phyloP scores from a whole-genome alignment of 2,329 filamentous ascomycete species.

The Pyrenophora teres region DNA sequence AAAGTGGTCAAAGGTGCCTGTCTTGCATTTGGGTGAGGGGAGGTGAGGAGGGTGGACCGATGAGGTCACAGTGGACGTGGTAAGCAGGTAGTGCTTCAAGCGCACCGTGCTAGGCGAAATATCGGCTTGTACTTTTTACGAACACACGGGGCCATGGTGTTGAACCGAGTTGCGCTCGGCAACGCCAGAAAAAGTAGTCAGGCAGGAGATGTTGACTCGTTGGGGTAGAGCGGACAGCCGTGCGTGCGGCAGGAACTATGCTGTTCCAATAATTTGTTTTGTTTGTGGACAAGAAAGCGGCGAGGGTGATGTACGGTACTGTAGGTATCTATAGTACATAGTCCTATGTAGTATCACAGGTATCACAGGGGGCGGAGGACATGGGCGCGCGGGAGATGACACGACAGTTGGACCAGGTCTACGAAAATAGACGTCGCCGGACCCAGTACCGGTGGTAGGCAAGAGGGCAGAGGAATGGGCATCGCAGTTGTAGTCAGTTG shows the following conservation, averaged over 20 bases:
- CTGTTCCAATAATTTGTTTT: too few species aligned
- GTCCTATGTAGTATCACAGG: background rate
- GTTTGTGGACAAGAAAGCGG: too few species aligned
- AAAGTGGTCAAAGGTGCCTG: background rate
- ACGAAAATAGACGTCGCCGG: constrained; percentile 10
- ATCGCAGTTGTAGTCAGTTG: too few species aligned
- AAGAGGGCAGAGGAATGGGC: background rate
- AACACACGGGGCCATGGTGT: too few species aligned
- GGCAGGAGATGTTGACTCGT: background rate
- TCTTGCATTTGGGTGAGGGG: background rate
- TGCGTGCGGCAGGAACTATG: too few species aligned
- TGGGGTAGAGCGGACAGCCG: too few species aligned
- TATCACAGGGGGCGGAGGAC: constrained; percentile 7
- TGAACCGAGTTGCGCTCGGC: too few species aligned
- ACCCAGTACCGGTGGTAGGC: background rate
- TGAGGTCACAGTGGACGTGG: background rate
- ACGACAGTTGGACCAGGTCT: constrained; percentile 12
- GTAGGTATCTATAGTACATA: too few species aligned
- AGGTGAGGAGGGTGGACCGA: background rate
- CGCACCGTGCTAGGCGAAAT: too few species aligned
- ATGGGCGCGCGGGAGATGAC: constrained; percentile 17
- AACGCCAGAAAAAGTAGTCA: background rate
- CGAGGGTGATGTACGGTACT: too few species aligned
- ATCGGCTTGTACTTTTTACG: too few species aligned
- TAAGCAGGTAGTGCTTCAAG: too few species aligned